These are phyloP conservation scores for Nemophila menziesii DNA, from an alignment of 257 asterid species.

Conservation along the genomic window DNA sequence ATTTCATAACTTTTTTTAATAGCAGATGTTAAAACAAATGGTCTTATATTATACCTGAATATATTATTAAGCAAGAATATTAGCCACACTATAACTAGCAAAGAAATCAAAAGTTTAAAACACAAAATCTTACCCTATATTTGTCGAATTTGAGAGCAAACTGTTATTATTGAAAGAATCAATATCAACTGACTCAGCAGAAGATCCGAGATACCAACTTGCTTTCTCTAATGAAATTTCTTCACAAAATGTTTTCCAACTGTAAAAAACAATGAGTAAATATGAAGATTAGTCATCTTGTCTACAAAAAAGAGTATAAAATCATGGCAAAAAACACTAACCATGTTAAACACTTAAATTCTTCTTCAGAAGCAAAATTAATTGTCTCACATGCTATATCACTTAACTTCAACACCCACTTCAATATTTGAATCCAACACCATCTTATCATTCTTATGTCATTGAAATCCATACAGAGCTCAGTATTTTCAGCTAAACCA, in stretches of 20 bases:
- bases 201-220: too few relatives aligned
- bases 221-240: too few relatives aligned
- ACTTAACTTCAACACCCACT: conserved; percentile 38
- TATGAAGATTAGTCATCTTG: too few relatives aligned
- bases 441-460: conserved; percentile 75
- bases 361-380: conserved; percentile 35
- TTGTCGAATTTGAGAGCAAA: too few relatives aligned
- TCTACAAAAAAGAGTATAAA: neutral
- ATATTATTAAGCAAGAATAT: conserved; percentile 7
- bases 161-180: too few relatives aligned
- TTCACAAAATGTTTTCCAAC: too few relatives aligned
- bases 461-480: conserved; percentile 19
- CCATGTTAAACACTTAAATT: conserved; percentile 46
- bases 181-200: too few relatives aligned
- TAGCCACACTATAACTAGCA: too few relatives aligned
- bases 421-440: conserved; percentile 48
- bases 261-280: too few relatives aligned
- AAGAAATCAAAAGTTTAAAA: neutral
- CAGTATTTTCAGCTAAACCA: conserved; percentile 16
- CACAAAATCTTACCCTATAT: too few relatives aligned
- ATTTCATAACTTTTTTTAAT: conserved; percentile 59
- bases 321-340: conserved; percentile 19
- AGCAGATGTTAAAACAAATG: conserved; percentile 58
- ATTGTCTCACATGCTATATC: conserved; percentile 38
- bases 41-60: conserved; percentile 41